Evolutionary conservation across 179 eudicot genomes (phyloP), one percentile per base, ranked within the genome.

Genomic region (Patellifolia procumbens): DNA sequence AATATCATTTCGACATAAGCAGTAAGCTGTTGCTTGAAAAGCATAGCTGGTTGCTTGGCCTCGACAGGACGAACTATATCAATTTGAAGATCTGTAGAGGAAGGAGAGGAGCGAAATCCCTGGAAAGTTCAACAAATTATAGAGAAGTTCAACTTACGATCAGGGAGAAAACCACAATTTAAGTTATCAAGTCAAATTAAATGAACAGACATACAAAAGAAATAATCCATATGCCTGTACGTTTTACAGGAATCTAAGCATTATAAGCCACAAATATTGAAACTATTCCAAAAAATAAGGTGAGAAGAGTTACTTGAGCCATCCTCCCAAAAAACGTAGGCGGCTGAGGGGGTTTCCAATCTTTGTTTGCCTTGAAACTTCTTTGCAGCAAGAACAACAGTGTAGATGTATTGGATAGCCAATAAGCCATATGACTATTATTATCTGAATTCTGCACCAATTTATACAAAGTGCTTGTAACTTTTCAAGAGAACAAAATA

Each of bases 311-410:
- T 89, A 92, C 98, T 78, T 87, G 89, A 65, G 96, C 70, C 97
- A 95, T 92, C 79, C 97, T 91, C 79, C 93, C 97, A 66, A 95
- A 95, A 78, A 95, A 89, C 73, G 97, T 88, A 60, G 93, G 90
- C 7, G 97, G 93, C 56, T 81, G 88, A 24, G 96, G 96, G 60
- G 97, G 96, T 80, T 86, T 90, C 83, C 83, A 75, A 65, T 87
- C 87, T 81, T 67, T 76, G 68, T 77, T 79, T 83, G 85, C 53
- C 70, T 86, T 93, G 62, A 88, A 72, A 77, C 90, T 93, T 74
- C 84, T 82, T 84, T 87, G 90, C 75, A 93, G 87, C 83, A 93
- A 85, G 83, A 87, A 90, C 65, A 90, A 79, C 32, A 93, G 81
- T 4, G 86, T 85, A 42, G 97, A 88, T 62, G 96, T 87, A 80